These are phyloP conservation scores for Phytophthora cryptogea DNA, from an alignment of 352 stramenopile genomes.

Conservation along the genomic window DNA sequence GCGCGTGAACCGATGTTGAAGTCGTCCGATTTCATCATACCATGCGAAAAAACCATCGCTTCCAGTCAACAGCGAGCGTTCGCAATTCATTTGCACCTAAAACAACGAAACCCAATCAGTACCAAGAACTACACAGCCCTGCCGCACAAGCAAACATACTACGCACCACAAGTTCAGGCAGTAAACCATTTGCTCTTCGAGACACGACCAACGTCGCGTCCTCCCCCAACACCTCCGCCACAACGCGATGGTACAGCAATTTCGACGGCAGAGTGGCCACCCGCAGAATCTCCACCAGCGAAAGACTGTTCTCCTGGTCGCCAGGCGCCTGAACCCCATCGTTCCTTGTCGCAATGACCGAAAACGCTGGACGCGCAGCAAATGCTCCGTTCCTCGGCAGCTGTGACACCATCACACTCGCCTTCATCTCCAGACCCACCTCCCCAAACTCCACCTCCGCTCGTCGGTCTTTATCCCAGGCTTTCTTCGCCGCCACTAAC, in stretches of 20 bases:
- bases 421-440: constrained; percentile 1
- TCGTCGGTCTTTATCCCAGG: constrained; percentile 24
- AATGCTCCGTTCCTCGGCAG: constrained; percentile 53
- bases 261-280: constrained; percentile 46
- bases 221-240: constrained; percentile 42
- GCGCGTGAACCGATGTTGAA: constrained; percentile 59
- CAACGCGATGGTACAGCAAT: constrained; percentile 42
- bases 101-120: neutral
- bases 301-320: constrained; percentile 13
- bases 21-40: constrained; percentile 36
- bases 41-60: constrained; percentile 54
- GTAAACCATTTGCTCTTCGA: constrained; percentile 8
- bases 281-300: constrained; percentile 46
- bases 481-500: constrained; percentile 36
- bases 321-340: constrained; percentile 7
- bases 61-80: constrained; percentile 25
- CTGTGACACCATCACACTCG: constrained; percentile 12
- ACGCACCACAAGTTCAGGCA: constrained; percentile 38
- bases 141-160: neutral
- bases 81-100: constrained; percentile 23
- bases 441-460: constrained; percentile 32
- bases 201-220: constrained; percentile 40
- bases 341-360: constrained; percentile 36
- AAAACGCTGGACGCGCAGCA: constrained; percentile 49
- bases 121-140: neutral